A percentile compares a stretch with the other conserved stretches of the same genome.
phyloP scores from a whole-genome alignment of 2,329 filamentous ascomycete genomes.

The Phialophora macrospora region DNA sequence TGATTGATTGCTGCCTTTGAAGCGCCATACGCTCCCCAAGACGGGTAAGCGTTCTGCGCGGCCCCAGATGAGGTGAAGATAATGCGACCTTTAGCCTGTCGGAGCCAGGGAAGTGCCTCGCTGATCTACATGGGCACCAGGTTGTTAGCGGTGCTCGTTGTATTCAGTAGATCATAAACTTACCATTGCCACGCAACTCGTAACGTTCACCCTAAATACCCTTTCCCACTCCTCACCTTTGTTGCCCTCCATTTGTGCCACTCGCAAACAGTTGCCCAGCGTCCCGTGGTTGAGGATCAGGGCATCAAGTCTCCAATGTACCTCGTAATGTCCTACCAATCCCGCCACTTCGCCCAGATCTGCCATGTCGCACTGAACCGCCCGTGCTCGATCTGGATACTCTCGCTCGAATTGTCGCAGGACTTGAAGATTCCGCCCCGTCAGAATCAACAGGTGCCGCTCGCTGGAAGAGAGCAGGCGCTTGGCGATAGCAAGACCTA shows the following conservation, averaged over 20 bases:
- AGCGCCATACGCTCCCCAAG: conserved; percentile 81
- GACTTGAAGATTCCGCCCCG: conserved; percentile 61
- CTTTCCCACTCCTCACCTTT: conserved; percentile 71
- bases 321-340: conserved; percentile 66
- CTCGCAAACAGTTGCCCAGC: conserved; percentile 72
- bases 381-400: conserved; percentile 60
- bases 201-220: conserved; percentile 82
- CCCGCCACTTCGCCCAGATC: conserved; percentile 62
- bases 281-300: conserved; percentile 88
- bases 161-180: conserved; percentile 40
- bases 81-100: conserved; percentile 70
- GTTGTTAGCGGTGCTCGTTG: neutral
- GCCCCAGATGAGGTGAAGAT: conserved; percentile 83
- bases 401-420: conserved; percentile 59
- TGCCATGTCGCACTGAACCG: conserved; percentile 63
- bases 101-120: conserved; percentile 71
- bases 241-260: conserved; percentile 67
- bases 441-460: conserved; percentile 61
- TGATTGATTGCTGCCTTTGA: conserved; percentile 86
- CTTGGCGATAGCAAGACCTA: conserved; percentile 65
- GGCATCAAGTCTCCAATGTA: conserved; percentile 76
- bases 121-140: conserved; percentile 60
- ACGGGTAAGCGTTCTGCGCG: conserved; percentile 66
- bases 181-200: conserved; percentile 80
- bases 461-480: conserved; percentile 59